phyloP scores from a whole-genome alignment of 108 stramenopile species.

The Pseudonitzschia delicatissima region DNA sequence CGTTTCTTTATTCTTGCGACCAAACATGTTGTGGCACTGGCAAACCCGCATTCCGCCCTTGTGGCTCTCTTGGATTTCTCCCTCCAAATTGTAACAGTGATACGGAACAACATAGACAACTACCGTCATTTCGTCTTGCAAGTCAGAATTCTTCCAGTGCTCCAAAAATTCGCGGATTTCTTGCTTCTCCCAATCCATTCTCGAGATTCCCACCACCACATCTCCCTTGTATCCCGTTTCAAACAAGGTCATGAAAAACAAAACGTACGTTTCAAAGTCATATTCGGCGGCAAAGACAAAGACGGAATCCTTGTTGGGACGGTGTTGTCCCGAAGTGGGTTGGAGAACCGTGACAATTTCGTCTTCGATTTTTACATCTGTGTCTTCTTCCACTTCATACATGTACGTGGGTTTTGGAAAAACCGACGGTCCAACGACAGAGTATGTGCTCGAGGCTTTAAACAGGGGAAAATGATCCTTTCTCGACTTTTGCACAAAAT shows the following conservation, averaged over 20 bases:
- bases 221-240: slow-evolving; percentile 54
- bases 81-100: slow-evolving; percentile 39
- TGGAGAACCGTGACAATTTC: background rate
- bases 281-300: slow-evolving; percentile 34
- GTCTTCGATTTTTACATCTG: background rate
- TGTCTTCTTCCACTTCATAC: background rate
- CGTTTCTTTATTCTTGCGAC: background rate
- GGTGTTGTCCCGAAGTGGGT: slow-evolving; percentile 27
- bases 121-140: slow-evolving; percentile 26
- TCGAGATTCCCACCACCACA: slow-evolving; percentile 46
- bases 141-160: background rate
- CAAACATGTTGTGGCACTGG: slow-evolving; percentile 43
- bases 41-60: slow-evolving; percentile 56
- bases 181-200: slow-evolving; percentile 21
- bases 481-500: background rate
- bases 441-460: background rate
- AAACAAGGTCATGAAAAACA: slow-evolving; percentile 46
- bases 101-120: slow-evolving; percentile 35
- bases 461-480: background rate
- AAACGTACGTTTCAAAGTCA: slow-evolving; percentile 36
- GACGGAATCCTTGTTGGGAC: slow-evolving; percentile 38
- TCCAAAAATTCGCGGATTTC: slow-evolving; percentile 22
- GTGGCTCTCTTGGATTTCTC: slow-evolving; percentile 16
- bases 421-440: slow-evolving; percentile 14
- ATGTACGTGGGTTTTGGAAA: slow-evolving; percentile 31